These are phyloP conservation scores for Termitomyces sp. DNA, from an alignment of 768 basidiomycete species.

Conservation along the genomic window DNA sequence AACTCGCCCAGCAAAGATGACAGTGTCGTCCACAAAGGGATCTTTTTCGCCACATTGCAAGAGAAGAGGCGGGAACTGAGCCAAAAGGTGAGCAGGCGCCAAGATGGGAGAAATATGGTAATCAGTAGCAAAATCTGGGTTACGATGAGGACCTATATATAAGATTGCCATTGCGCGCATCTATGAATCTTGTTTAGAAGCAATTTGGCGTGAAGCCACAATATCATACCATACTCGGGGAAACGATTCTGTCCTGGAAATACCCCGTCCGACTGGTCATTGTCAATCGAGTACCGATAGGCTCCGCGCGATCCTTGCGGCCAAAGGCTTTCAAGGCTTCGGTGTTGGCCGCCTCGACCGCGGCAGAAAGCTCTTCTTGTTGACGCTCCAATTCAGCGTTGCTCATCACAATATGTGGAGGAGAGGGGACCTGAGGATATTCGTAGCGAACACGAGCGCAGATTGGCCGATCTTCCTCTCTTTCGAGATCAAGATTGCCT, in stretches of 20 bases:
- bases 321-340: constrained; percentile 39
- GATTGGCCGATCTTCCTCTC: constrained; percentile 75
- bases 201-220: constrained; percentile 1
- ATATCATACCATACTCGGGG: constrained; percentile 87
- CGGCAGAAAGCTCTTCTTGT: constrained; percentile 52
- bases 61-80: constrained; percentile 90
- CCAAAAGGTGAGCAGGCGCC: constrained; percentile 78
- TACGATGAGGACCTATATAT: constrained; percentile 91
- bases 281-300: constrained; percentile 84
- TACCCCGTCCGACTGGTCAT: constrained; percentile 95
- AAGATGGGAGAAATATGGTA: constrained; percentile 96
- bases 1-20: constrained; percentile 94
- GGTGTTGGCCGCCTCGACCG: constrained; percentile 48
- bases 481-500: constrained; percentile 39
- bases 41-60: constrained; percentile 95
- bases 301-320: constrained; percentile 36
- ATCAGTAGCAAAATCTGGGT: constrained; percentile 93
- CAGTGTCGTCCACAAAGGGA: constrained; percentile 95
- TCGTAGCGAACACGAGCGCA: constrained; percentile 69
- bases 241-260: constrained; percentile 91
- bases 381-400: constrained; percentile 44
- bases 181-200: constrained; percentile 40
- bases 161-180: constrained; percentile 99
- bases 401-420: constrained; percentile 27
- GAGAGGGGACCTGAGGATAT: constrained; percentile 31